Conservation (phyloP, 148 eudicot genomes). For the Euryodendron excelsum region DNA sequence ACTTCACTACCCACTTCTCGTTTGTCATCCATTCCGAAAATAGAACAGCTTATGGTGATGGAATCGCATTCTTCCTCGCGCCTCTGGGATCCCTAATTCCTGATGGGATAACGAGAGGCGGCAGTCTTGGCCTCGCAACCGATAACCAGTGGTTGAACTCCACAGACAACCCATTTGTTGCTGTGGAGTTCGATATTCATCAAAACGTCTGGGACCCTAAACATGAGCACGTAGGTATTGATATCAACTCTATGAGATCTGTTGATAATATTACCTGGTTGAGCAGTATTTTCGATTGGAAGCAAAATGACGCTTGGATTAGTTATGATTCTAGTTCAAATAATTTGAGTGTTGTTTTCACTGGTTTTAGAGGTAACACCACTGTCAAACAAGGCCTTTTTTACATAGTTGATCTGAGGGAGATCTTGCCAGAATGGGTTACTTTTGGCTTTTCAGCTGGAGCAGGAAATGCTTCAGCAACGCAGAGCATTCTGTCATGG, state of each 20-base stretch:
- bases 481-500: slow-evolving; percentile 28
- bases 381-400: neutral
- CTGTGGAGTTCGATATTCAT: slow-evolving; percentile 18
- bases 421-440: slow-evolving; percentile 33
- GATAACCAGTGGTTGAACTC: neutral
- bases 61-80: slow-evolving; percentile 9
- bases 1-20: slow-evolving; percentile 9
- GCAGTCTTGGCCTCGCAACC: neutral
- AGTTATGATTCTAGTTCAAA: slow-evolving; percentile 10
- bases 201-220: slow-evolving; percentile 3
- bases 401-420: slow-evolving; percentile 26
- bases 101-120: neutral
- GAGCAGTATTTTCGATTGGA: neutral
- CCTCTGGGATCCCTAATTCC: neutral
- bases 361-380: neutral
- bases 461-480: slow-evolving; percentile 16
- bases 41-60: neutral
- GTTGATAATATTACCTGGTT: neutral
- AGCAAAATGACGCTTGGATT: slow-evolving; percentile 13
- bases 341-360: slow-evolving; percentile 18
- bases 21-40: neutral
- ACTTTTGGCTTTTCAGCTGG: slow-evolving; percentile 41
- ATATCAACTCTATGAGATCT: slow-evolving; percentile 13
- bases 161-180: slow-evolving; percentile 4
- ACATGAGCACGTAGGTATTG: slow-evolving; percentile 21